phyloP scores from a whole-genome alignment of 2,329 filamentous ascomycete genomes.

The Leptodontidium sp. region DNA sequence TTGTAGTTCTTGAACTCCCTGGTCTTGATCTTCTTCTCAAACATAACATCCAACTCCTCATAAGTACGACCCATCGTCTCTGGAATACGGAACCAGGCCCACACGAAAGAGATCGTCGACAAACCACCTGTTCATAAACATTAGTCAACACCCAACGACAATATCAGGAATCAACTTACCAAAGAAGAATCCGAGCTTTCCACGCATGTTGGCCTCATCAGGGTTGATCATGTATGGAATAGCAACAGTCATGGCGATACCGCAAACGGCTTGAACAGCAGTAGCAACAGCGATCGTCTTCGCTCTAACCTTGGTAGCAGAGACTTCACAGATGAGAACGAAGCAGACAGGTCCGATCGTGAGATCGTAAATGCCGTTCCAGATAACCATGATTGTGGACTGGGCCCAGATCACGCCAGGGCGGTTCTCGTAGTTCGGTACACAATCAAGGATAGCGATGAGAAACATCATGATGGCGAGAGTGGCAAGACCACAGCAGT shows the following conservation, averaged over 20 bases:
- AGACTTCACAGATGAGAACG: slow-evolving; percentile 51
- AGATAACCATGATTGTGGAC: slow-evolving; percentile 49
- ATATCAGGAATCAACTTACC: slow-evolving; percentile 39
- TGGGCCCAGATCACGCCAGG: slow-evolving; percentile 47
- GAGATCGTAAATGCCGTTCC: slow-evolving; percentile 50
- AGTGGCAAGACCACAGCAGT: slow-evolving; percentile 56
- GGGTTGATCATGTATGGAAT: slow-evolving; percentile 52
- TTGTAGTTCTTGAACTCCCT: slow-evolving; percentile 46
- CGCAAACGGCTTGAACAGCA: slow-evolving; percentile 40
- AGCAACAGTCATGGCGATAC: slow-evolving; percentile 44
- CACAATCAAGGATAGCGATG: slow-evolving; percentile 46
- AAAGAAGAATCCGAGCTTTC: slow-evolving; percentile 53
- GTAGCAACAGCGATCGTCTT: slow-evolving; percentile 49
- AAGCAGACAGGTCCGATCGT: slow-evolving; percentile 53
- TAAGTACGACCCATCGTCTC: slow-evolving; percentile 55
- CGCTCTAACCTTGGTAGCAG: slow-evolving; percentile 48
- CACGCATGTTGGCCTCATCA: slow-evolving; percentile 50
- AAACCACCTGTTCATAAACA: slow-evolving; percentile 21
- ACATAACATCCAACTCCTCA: slow-evolving; percentile 57
- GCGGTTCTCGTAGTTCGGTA: slow-evolving; percentile 36
- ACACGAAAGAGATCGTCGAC: slow-evolving; percentile 50
- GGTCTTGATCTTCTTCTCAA: slow-evolving; percentile 48
- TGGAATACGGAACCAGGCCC: slow-evolving; percentile 52
- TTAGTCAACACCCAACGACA: slow-evolving; percentile 34
- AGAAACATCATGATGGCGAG: slow-evolving; percentile 53